Percentiles rank a stretch among this genome's conserved stretches.
Conservation (phyloP, 164 flowering plant genomes). For the Brasenia schreberi region DNA sequence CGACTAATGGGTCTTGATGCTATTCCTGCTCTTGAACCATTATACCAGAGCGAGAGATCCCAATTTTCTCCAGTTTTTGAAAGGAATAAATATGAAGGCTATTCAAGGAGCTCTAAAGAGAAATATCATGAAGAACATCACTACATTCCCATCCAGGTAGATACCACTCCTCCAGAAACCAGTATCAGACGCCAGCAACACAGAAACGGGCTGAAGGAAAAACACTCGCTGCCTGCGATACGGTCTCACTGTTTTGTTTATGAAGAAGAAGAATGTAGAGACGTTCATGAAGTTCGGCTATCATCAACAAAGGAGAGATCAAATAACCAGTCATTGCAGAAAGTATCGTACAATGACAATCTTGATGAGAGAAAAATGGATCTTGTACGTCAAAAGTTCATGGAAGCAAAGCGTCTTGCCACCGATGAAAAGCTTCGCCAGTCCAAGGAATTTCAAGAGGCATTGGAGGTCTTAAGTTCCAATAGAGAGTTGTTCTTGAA, state of each 20-base stretch:
- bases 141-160: background rate
- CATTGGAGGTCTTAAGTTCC: conserved; percentile 70
- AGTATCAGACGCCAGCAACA: conserved; percentile 28
- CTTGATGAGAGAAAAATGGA: conserved; percentile 52
- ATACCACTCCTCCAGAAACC: conserved; percentile 19
- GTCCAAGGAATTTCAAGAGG: conserved; percentile 84
- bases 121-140: background rate
- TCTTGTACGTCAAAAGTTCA: conserved; percentile 79
- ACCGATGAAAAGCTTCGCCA: conserved; percentile 69
- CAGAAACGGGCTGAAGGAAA: conserved; percentile 21
- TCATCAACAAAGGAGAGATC: conserved; percentile 20
- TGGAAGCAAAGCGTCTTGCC: conserved; percentile 74
- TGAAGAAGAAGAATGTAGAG: conserved; percentile 37
- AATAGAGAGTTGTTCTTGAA: conserved; percentile 67
- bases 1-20: conserved; percentile 95
- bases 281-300: conserved; percentile 58
- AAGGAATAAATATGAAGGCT: conserved; percentile 26
- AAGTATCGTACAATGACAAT: conserved; percentile 23
- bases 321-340: conserved; percentile 26
- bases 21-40: conserved; percentile 41
- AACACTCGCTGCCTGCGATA: conserved; percentile 21
- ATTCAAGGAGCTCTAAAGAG: conserved; percentile 8
- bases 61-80: conserved; percentile 8
- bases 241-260: conserved; percentile 10
- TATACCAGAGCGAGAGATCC: conserved; percentile 1